Conservation (phyloP, 164 flowering plant species). For the Tetracentron sinense region DNA sequence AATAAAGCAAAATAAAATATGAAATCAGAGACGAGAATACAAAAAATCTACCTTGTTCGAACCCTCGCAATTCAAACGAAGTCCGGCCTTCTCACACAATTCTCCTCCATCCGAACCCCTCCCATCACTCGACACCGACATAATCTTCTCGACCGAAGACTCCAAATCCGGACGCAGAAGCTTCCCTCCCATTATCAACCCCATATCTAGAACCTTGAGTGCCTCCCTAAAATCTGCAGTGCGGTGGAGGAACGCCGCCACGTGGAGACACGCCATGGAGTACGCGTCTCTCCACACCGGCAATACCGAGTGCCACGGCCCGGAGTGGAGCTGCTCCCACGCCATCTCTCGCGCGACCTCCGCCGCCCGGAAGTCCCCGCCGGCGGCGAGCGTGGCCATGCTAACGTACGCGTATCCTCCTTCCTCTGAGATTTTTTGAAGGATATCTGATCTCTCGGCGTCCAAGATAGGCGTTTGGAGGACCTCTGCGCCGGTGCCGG, state of each 20-base stretch:
- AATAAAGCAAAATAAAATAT: too few relatives aligned
- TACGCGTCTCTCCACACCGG: conserved; percentile 94
- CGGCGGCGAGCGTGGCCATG: conserved; percentile 52
- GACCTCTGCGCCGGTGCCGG: conserved; percentile 1
- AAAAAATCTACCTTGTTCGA: conserved; percentile 30
- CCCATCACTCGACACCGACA: neutral
- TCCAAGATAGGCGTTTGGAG: conserved; percentile 57
- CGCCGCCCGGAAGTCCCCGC: conserved; percentile 69
- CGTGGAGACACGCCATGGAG: conserved; percentile 80
- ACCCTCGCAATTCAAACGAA: conserved; percentile 11
- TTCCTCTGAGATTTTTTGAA: conserved; percentile 49
- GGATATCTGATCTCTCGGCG: conserved; percentile 40
- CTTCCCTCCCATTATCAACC: conserved; percentile 86
- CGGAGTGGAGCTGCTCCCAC: conserved; percentile 98
- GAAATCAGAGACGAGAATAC: neutral
- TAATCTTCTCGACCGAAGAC: conserved; percentile 29
- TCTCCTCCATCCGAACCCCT: neutral
- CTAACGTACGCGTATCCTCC: conserved; percentile 80
- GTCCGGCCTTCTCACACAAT: neutral
- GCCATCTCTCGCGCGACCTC: conserved; percentile 94
- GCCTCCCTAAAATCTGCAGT: conserved; percentile 55
- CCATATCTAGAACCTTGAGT: conserved; percentile 76
- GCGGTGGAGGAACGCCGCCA: conserved; percentile 44
- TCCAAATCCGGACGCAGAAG: conserved; percentile 56
- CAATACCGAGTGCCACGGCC: conserved; percentile 91